These are phyloP conservation scores for Ophiostoma novo-ulmi DNA, from an alignment of 2,329 filamentous ascomycete genomes.

Conservation along the genomic window DNA sequence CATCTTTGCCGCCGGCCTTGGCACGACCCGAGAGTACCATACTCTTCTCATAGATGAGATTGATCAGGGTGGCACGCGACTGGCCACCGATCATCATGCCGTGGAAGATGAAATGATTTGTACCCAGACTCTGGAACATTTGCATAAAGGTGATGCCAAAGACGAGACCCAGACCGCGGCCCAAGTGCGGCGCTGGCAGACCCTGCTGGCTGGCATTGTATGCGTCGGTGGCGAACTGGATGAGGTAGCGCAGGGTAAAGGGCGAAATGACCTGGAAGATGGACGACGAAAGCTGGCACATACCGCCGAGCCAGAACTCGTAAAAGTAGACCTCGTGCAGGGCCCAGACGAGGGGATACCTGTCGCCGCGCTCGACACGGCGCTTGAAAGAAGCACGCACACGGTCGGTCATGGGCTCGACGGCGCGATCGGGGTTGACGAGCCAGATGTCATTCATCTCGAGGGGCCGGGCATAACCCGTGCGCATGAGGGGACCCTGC, in stretches of 20 bases:
- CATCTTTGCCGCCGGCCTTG: constrained; percentile 63
- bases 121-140: constrained; percentile 69
- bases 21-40: constrained; percentile 85
- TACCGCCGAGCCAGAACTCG: constrained; percentile 81
- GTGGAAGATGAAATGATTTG: constrained; percentile 87
- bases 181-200: constrained; percentile 59
- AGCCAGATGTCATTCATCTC: constrained; percentile 82
- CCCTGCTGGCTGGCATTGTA: constrained; percentile 57
- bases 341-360: constrained; percentile 71
- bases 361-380: constrained; percentile 62
- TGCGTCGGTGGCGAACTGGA: constrained; percentile 75
- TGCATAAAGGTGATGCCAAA: constrained; percentile 85
- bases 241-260: constrained; percentile 79
- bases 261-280: constrained; percentile 77
- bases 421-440: constrained; percentile 74
- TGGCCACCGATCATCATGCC: constrained; percentile 91
- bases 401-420: constrained; percentile 62
- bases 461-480: constrained; percentile 78
- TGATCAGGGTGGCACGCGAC: constrained; percentile 72
- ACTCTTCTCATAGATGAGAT: constrained; percentile 84
- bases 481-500: constrained; percentile 81
- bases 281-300: constrained; percentile 67
- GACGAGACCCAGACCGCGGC: constrained; percentile 73
- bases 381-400: constrained; percentile 64
- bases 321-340: constrained; percentile 79